Evolutionary conservation across 495 filamentous ascomycete species (phyloP).

Genomic region (Cryomyces antarcticus): DNA sequence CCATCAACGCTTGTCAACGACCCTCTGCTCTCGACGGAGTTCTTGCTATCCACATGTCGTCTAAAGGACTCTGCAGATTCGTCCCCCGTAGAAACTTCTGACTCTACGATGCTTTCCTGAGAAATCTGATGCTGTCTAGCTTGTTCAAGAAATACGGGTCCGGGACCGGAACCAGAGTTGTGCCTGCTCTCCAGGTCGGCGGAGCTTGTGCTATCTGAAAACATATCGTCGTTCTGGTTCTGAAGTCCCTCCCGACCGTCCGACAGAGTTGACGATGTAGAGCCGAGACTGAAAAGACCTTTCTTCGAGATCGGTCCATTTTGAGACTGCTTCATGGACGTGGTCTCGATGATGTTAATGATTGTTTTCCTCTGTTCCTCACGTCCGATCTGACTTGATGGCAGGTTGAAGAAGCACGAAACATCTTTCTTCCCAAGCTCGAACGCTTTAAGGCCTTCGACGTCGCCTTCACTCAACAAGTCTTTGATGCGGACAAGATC

Average conservation of each 20-base stretch:
- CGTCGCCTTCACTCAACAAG: slow-evolving; percentile 56
- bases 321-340: slow-evolving; percentile 23
- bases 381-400: slow-evolving; percentile 59
- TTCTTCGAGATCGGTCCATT: not conserved
- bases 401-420: slow-evolving; percentile 71
- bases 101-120: not conserved
- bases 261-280: slow-evolving; percentile 11
- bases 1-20: slow-evolving; percentile 1
- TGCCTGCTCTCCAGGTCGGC: not conserved
- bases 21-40: slow-evolving; percentile 3
- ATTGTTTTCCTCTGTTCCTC: slow-evolving; percentile 47
- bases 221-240: slow-evolving; percentile 10
- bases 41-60: no score
- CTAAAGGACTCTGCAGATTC: no score
- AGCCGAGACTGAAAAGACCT: slow-evolving; percentile 1
- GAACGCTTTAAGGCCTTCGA: slow-evolving; percentile 43
- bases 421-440: slow-evolving; percentile 55
- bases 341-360: slow-evolving; percentile 49
- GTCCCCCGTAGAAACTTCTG: not conserved
- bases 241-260: slow-evolving; percentile 6
- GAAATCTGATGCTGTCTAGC: not conserved
- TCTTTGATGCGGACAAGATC: slow-evolving; percentile 51
- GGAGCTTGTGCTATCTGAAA: slow-evolving; percentile 14
- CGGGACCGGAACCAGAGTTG: not conserved
- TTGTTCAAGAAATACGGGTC: not conserved